These are phyloP conservation scores for Ogataea trehalophila DNA, from an alignment of 805 yeast species.

Conservation along the genomic window DNA sequence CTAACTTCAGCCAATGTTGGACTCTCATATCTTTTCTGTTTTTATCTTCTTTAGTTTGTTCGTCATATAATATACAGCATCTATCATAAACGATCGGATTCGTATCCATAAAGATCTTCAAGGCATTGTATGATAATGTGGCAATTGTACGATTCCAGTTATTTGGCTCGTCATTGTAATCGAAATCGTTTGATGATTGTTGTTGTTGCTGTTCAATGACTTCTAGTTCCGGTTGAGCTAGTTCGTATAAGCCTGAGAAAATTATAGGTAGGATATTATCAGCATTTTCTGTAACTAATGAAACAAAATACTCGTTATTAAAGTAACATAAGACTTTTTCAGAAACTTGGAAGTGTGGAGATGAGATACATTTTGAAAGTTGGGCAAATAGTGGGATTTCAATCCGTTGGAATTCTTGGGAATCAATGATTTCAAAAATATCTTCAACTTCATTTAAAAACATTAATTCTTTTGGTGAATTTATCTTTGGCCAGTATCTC, in stretches of 20 bases:
- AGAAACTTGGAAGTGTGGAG: conserved; percentile 95
- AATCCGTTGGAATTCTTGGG: conserved; percentile 83
- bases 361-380: conserved; percentile 85
- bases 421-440: conserved; percentile 93
- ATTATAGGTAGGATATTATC: conserved; percentile 90
- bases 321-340: conserved; percentile 92
- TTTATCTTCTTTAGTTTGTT: conserved; percentile 69
- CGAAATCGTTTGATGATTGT: conserved; percentile 28
- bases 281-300: conserved; percentile 85
- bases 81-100: conserved; percentile 89
- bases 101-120: conserved; percentile 88
- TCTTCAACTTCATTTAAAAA: conserved; percentile 95
- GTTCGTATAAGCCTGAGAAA: conserved; percentile 83
- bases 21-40: conserved; percentile 56
- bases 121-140: conserved; percentile 82
- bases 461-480: conserved; percentile 93
- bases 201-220: conserved; percentile 27
- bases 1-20: conserved; percentile 68
- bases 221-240: conserved; percentile 45
- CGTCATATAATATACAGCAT: conserved; percentile 83
- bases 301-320: conserved; percentile 91
- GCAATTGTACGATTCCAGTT: conserved; percentile 96
- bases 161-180: conserved; percentile 35
- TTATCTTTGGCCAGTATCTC: conserved; percentile 95
- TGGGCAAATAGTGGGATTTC: conserved; percentile 93